Evolutionary conservation across 1,284 basidiomycete genomes (phyloP).

Genomic region (Pascua sp.): DNA sequence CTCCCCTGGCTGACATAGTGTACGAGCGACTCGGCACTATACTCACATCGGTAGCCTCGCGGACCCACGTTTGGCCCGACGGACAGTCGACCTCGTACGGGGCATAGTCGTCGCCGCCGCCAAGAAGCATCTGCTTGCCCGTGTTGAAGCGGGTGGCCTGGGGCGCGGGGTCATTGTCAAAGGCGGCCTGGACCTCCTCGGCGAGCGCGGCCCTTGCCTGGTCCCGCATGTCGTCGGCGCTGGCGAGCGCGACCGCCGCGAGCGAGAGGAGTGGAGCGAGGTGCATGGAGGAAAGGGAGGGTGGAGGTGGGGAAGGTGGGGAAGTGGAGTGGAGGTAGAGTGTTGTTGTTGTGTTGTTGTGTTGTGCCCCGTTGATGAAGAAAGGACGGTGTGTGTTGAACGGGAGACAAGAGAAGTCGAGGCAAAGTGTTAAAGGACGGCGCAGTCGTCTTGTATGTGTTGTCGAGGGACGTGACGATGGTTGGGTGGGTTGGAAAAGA

Average conservation of each 20-base stretch:
- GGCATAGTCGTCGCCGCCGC: constrained; percentile 27
- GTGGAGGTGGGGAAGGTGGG: not conserved
- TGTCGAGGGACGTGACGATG: too few species aligned
- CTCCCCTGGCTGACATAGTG: too few species aligned
- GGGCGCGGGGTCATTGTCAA: not conserved
- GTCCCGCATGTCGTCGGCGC: too few species aligned
- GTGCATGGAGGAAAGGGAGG: not conserved
- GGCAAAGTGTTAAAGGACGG: too few species aligned
- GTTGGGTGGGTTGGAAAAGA: too few species aligned
- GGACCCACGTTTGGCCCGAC: constrained; percentile 33
- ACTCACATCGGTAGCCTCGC: constrained; percentile 37
- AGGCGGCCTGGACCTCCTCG: constrained; percentile 1
- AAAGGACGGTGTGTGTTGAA: too few species aligned
- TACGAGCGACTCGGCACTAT: not conserved
- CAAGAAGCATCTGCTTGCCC: constrained; percentile 2
- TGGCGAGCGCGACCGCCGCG: not conserved
- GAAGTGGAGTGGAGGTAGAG: not conserved
- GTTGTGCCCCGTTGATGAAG: not conserved
- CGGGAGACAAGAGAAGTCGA: too few species aligned
- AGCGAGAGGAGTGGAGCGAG: constrained; percentile 1
- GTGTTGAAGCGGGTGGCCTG: not conserved
- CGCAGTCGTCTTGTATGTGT: too few species aligned
- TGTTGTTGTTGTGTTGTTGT: not conserved
- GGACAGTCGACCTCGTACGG: constrained; percentile 46
- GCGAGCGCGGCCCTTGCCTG: not conserved